Evolutionary conservation across 441 rosid genomes (phyloP), one percentile per base, ranked within the genome.

Genomic region (Capsella rubella): DNA sequence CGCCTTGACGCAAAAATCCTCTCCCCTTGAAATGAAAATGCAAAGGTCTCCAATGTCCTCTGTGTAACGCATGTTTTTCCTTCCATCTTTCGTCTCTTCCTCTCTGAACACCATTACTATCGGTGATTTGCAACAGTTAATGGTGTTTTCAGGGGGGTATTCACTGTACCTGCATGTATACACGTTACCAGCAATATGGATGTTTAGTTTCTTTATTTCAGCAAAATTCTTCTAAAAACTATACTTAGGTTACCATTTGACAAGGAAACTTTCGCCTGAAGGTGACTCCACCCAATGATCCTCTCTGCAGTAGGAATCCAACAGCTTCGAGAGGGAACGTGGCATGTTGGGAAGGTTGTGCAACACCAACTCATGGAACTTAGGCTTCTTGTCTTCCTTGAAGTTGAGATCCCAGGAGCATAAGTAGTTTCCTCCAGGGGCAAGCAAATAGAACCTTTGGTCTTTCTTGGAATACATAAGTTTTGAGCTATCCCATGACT

Each of bases 211-310:
- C 7, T 32, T 55, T 55, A 0, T 14, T 55, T 31, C 6, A 55
- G 39, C 25, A 55, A 7, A 57, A 6, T 45, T 45, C 73, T 58
- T 25, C 10, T 8, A 35, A 7, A 32, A 37, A 37, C 11, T 37
- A 37, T 37, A 32, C 12, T 37, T 32, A 32, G 35, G 4, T 37
- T 37, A 37, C 40, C 40, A 37, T 57, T 11, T 49, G 58, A 70
- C 67, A 35, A 70, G 66, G 39, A 70, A 70, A 35, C 47, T 5
- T 25, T 35, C 67, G 27, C 74, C 74, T 1, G 39, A 57, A 59
- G 67, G 67, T 16, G 74, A 70, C 74, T 70, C 74, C 49, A 58
- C 74, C 58, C 37, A 70, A 13, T 70, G 67, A 29, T 70, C 50
- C 47, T 47, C 67, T 37, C 49, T 58, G 50, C 43, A 3, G 28